Base-by-base conservation (phyloP, 371 early-diverging fungal genomes). In the Fennellomyces sp. region DNA sequence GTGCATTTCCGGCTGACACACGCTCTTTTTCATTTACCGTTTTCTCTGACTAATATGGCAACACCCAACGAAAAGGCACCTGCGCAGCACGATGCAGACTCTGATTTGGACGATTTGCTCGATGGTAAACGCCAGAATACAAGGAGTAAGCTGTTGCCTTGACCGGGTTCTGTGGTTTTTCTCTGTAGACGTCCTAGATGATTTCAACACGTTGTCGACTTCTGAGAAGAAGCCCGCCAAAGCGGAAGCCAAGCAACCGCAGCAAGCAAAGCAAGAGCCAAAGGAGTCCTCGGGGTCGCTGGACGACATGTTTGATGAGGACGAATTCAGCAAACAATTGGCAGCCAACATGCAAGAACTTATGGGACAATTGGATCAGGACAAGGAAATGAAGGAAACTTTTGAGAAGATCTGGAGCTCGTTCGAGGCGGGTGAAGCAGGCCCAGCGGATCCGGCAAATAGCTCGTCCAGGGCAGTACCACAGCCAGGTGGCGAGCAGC, bases 261-360 rank as follows among this genome's bases (percentile, higher is more conserved):
- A 36, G 29, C 21, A 36, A 50, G 57, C 0, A 47, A 62, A 36
- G 29, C 21, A 36, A 50, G 57, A 30, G 54, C 68, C 7, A 72
- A 77, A 35, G 25, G 64, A 58, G 35, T 35, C 60, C 1, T 39
- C 51, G 26, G 72, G 61, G 31, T 58, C 56, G 13, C 51, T 68
- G 45, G 68, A 68, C 28, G 79, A 77, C 25, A 68, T 76, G 63
- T 62, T 82, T 42, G 80, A 80, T 54, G 86, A 86, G 61, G 89
- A 87, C 25, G 94, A 91, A 41, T 92, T 93, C 73, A 88, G 89
- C 35, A 80, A 84, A 62, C 87, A 90, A 63, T 78, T 94, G 23
- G 87, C 88, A 31, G 81, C 84, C 8, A 86, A 85, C 30, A 91
- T 94, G 94, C 88, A 91, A 57, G 82, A 86, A 53, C 69, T 91